Evolutionary conservation across 805 yeast genomes (phyloP).

Genomic region (Blastobotrys peoriensis): DNA sequence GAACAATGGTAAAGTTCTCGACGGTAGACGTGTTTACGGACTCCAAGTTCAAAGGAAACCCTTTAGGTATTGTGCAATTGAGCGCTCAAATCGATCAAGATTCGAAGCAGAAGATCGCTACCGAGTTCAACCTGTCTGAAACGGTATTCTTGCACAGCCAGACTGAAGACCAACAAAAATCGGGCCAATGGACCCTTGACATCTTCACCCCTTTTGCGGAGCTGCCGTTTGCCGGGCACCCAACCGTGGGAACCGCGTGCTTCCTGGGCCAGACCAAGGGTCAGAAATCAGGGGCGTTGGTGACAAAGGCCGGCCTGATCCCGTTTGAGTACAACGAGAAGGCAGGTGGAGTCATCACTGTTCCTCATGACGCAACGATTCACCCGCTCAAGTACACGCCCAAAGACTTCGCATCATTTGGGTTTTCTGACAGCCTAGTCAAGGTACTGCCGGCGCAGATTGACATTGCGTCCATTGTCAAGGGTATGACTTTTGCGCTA

Average conservation of each 20-base stretch:
- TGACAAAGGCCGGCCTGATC: conserved; percentile 6
- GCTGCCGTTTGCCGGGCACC: conserved; percentile 61
- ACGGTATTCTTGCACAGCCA: too few species aligned
- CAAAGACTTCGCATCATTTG: too few species aligned
- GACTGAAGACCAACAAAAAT: too few species aligned
- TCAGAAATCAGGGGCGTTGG: not conserved
- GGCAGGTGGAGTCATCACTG: not conserved
- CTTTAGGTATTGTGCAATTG: too few species aligned
- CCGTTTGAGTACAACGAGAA: conserved; percentile 1
- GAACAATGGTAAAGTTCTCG: too few species aligned
- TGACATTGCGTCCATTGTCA: conserved; percentile 8
- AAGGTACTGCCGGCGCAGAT: too few species aligned
- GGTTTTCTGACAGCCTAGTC: conserved; percentile 1
- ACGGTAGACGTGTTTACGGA: too few species aligned
- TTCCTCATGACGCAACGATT: conserved; percentile 8
- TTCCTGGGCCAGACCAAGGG: not conserved
- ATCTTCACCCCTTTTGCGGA: conserved; percentile 45
- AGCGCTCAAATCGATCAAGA: too few species aligned
- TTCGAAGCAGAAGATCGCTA: too few species aligned
- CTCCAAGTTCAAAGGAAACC: too few species aligned
- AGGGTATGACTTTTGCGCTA: conserved; percentile 8
- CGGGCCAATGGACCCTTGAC: conserved; percentile 44
- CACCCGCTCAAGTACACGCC: too few species aligned
- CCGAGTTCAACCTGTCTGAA: too few species aligned
- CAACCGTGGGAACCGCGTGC: conserved; percentile 42